These are phyloP conservation scores for Wickerhamiella dianesei DNA, from an alignment of 805 yeast genomes.

Conservation along the genomic window DNA sequence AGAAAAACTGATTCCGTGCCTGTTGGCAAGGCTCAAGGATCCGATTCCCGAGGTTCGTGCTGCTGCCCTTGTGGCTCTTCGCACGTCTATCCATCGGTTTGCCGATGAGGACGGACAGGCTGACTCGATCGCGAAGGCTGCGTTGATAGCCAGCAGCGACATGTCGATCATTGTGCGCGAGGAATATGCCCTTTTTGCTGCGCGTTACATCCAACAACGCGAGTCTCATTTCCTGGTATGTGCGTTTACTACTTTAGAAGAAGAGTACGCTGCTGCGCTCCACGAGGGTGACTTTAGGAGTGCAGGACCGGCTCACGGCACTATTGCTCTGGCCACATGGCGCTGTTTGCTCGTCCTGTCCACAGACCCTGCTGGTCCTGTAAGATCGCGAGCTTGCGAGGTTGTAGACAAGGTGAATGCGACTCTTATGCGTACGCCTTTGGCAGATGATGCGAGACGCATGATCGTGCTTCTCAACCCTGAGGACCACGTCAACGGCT, in stretches of 20 bases:
- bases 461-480: slow-evolving; percentile 11
- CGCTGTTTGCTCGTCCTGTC: slow-evolving; percentile 64
- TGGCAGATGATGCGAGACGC: slow-evolving; percentile 49
- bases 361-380: slow-evolving; percentile 80
- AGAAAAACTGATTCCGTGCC: slow-evolving; percentile 23
- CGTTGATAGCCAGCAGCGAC: slow-evolving; percentile 60
- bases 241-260: slow-evolving; percentile 73
- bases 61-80: slow-evolving; percentile 58
- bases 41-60: slow-evolving; percentile 94
- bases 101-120: slow-evolving; percentile 19
- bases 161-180: slow-evolving; percentile 83
- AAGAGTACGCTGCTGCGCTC: slow-evolving; percentile 48
- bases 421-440: slow-evolving; percentile 48
- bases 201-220: slow-evolving; percentile 58
- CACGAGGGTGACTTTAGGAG: slow-evolving; percentile 48
- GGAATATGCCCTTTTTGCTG: slow-evolving; percentile 66
- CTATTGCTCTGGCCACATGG: slow-evolving; percentile 79
- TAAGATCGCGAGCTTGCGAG: slow-evolving; percentile 54
- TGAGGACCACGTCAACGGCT: not conserved
- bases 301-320: slow-evolving; percentile 70
- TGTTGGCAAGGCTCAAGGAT: slow-evolving; percentile 53
- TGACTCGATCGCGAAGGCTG: slow-evolving; percentile 41
- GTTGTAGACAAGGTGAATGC: slow-evolving; percentile 61
- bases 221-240: slow-evolving; percentile 66
- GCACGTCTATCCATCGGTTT: slow-evolving; percentile 28